Evolutionary conservation across 805 yeast species (phyloP), one percentile per base, ranked within the genome.

Genomic region (Sugiyamaella americana): DNA sequence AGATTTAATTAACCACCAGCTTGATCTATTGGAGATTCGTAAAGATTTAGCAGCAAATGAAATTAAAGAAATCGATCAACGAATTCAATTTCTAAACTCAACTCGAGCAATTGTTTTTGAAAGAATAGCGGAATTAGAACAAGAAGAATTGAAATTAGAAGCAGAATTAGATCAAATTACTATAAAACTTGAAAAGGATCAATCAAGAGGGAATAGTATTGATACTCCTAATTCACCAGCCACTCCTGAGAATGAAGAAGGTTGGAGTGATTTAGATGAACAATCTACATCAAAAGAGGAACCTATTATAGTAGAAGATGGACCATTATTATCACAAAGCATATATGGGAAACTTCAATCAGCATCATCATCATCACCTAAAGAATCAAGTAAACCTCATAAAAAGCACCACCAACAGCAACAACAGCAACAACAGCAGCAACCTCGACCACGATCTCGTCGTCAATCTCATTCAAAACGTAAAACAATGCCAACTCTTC

Each of bases 1-100:
- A 49, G 61, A 66, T 8, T 63, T 62, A 6, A 65, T 80, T 11
- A 66, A 65, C 32, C 70, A 72, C 48, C 71, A 68, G 43, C 62
- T 82, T 52, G 82, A 79, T 48, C 61, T 76, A 16, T 60, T 80
- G 48, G 82, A 79, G 51, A 72, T 84, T 21, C 74, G 84, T 43
- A 82, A 84, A 59, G 79, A 80, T 18, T 61, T 82, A 35, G 79
- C 86, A 0, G 72, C 84, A 1, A 70, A 70, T 54, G 89, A 84
- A 57, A 78, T 84, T 26, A 64, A 69, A 43, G 89, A 80, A 46
- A 68, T 84, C 30, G 91, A 84, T 59, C 59, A 58, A 32, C 74
- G 79, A 53, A 74, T 84, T 35, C 69, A 71, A 38, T 72, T 70
- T 53, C 58, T 83, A 37, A 75, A 77, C 47, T 52, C 63, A 17